Evolutionary conservation across 805 yeast species (phyloP).

Genomic region (Zygosaccharomyces rouxii): DNA sequence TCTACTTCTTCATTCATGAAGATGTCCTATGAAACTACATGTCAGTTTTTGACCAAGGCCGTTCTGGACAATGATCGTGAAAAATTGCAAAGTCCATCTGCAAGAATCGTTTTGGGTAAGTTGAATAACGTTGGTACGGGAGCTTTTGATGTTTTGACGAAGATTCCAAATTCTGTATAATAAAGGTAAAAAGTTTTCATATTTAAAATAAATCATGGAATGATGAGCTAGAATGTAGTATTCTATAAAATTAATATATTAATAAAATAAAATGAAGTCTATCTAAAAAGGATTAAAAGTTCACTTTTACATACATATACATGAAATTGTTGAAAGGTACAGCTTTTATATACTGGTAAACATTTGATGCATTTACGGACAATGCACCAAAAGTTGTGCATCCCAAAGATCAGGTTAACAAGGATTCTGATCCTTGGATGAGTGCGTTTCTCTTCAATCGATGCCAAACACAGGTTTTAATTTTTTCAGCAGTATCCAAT

Average conservation of each 20-base stretch:
- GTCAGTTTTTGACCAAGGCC: conserved; percentile 94
- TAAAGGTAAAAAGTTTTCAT: conserved; percentile 1
- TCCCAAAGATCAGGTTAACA: too few species aligned
- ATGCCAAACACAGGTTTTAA: conserved; percentile 87
- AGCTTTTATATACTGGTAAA: too few species aligned
- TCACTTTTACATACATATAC: too few species aligned
- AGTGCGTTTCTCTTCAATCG: conserved; percentile 28
- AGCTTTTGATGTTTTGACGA: conserved; percentile 69
- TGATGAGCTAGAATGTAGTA: neutral
- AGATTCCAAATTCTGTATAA: conserved; percentile 32
- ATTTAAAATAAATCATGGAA: conserved; percentile 3
- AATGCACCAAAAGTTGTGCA: too few species aligned
- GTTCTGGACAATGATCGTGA: conserved; percentile 90
- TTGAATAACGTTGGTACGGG: conserved; percentile 94
- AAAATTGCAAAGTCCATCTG: conserved; percentile 84
- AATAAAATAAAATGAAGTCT: too few species aligned
- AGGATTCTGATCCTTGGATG: too few species aligned
- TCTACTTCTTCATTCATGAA: conserved; percentile 95
- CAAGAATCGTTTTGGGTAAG: conserved; percentile 89
- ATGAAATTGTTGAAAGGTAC: too few species aligned
- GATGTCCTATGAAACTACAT: conserved; percentile 98
- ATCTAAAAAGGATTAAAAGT: too few species aligned
- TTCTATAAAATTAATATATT: neutral
- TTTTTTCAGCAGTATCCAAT: conserved; percentile 88
- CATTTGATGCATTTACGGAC: too few species aligned